phyloP scores from a whole-genome alignment of 2,329 filamentous ascomycete genomes.

The Colletotrichum sp. region DNA sequence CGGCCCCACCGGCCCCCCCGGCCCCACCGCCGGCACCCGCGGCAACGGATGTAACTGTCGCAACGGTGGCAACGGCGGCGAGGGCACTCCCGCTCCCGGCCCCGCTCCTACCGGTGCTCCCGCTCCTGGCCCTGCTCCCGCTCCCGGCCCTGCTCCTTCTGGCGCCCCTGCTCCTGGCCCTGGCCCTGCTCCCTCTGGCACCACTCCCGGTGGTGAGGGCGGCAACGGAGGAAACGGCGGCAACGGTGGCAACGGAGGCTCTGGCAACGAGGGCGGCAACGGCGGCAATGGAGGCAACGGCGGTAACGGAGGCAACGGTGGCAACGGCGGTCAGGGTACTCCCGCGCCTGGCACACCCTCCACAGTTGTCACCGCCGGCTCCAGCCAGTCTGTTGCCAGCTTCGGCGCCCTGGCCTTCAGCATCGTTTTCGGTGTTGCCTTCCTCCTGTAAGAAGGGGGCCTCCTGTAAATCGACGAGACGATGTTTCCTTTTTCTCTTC shows the following conservation, averaged over 20 bases:
- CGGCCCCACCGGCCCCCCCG: too few species aligned
- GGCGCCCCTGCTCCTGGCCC: neutral
- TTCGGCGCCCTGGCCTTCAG: conserved; percentile 20
- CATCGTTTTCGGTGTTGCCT: conserved; percentile 5
- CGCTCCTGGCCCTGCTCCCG: neutral
- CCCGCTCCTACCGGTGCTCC: neutral
- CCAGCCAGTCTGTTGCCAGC: conserved; percentile 20
- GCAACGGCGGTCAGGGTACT: neutral
- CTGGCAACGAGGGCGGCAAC: neutral
- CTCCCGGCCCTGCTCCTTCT: neutral
- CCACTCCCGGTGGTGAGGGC: neutral
- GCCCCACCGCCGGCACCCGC: too few species aligned
- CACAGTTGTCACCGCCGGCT: conserved; percentile 9
- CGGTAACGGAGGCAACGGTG: neutral
- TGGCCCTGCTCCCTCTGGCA: neutral
- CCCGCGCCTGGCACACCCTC: neutral
- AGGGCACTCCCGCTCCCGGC: neutral
- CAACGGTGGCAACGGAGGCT: neutral
- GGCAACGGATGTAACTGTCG: neutral
- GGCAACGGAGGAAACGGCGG: neutral
- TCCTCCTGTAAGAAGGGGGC: conserved; percentile 10
- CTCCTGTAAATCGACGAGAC: neutral
- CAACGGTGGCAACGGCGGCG: neutral
- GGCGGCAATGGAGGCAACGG: neutral
- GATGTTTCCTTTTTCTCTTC: neutral